Conservation (phyloP, 2,329 filamentous ascomycete species). For the Trichophyton benhamiae region DNA sequence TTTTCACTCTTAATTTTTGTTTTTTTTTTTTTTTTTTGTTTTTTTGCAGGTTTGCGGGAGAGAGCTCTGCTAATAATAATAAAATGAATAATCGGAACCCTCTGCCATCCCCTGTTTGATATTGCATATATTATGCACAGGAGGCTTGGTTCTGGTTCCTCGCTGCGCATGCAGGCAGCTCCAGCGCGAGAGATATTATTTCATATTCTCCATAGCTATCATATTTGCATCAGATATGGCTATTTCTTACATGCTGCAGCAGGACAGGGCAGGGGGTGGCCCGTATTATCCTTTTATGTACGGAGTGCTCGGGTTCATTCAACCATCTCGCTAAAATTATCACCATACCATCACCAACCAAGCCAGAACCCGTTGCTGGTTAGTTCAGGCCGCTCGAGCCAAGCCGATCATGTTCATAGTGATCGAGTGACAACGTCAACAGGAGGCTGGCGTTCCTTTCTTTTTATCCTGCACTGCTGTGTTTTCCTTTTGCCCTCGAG, state of each 20-base stretch:
- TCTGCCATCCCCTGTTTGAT: background rate
- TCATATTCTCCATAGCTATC: background rate
- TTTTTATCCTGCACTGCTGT: too few species aligned
- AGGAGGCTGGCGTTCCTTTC: too few species aligned
- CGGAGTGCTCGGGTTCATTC: background rate
- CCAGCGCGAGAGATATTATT: too few species aligned
- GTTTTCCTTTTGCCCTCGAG: background rate
- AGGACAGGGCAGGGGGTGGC: background rate
- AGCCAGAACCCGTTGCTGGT: background rate
- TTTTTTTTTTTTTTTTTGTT: background rate
- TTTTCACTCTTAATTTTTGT: too few species aligned
- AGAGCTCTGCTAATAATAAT: too few species aligned
- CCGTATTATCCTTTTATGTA: background rate
- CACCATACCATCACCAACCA: background rate
- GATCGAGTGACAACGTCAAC: background rate
- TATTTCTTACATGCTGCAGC: background rate
- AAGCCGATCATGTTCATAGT: background rate
- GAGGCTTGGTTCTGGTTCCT: background rate
- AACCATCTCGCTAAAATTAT: background rate
- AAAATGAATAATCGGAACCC: background rate
- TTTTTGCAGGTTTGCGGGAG: background rate
- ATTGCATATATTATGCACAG: background rate
- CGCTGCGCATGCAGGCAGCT: background rate
- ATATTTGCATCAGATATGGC: background rate
- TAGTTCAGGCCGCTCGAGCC: background rate